Evolutionary conservation across 768 basidiomycete genomes (phyloP), one percentile per base, ranked within the genome.

Genomic region (Austroboletus eburneus): DNA sequence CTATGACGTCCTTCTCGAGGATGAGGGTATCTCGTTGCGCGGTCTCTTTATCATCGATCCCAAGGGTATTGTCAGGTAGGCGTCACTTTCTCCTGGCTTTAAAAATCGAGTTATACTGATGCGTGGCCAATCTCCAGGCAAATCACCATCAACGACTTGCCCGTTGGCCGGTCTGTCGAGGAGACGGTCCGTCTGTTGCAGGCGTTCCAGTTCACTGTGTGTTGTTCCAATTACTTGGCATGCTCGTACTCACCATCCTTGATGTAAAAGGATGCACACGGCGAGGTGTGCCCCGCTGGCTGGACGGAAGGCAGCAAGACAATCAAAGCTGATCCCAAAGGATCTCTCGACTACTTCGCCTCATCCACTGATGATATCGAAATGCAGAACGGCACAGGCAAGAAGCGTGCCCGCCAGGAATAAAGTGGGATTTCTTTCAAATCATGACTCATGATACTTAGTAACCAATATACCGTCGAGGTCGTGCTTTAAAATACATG

Each of bases 121-220:
- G n/a, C n/a, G n/a, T n/a, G n/a, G n/a, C n/a, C n/a, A n/a, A n/a
- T 29, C 17, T 33, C 45, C 35, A 87, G 85, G 51, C 85, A 90
- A 74, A 85, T 88, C 56, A 91, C 89, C 45, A 74, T 95, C 51
- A 95, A 95, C 63, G 93, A 96, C 67, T 78, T 94, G 33, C 90
- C 92, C 13, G 91, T 95, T 40, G 93, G 93, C n/a, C 87, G 93
- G 43, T 92, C 90, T 3, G 92, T 95, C 44, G 91, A 92, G 30
- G 93, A 96, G 72, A 93, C 92, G 2, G 56, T 93, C 43, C 86
- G 93, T 49, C 81, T 96, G 40, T 72, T 96, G 70, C 83, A 94
- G 68, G 93, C 93, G 18, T 93, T 95, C 85, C 91, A 94, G 62
- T 91, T 87, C 67, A 81, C 81, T 12, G 87, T 89, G 61, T 34